These are phyloP conservation scores for Epichloe coenophiala DNA, from an alignment of 2,329 filamentous ascomycete species.

Conservation along the genomic window DNA sequence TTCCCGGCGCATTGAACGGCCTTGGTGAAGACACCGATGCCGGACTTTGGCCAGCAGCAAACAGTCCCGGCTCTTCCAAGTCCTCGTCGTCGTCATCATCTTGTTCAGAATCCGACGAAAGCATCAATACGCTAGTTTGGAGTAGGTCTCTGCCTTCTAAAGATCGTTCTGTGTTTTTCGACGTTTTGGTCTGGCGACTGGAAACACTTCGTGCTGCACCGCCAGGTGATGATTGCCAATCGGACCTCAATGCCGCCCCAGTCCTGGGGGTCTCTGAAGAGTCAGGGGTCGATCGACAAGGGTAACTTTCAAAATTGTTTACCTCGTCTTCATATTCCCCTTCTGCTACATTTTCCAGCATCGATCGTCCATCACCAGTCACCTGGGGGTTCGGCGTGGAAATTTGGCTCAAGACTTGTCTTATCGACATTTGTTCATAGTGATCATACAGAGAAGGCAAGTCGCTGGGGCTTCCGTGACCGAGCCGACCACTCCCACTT, in stretches of 20 bases:
- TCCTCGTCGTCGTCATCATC: slow-evolving; percentile 22
- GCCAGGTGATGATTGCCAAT: slow-evolving; percentile 18
- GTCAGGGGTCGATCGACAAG: background rate
- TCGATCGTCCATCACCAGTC: background rate
- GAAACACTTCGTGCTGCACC: slow-evolving; percentile 39
- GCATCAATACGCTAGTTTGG: slow-evolving; percentile 40
- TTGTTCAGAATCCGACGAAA: slow-evolving; percentile 42
- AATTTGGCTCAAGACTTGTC: slow-evolving; percentile 23
- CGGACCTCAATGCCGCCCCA: slow-evolving; percentile 5
- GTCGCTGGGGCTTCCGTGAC: slow-evolving; percentile 19
- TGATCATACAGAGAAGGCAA: slow-evolving; percentile 41
- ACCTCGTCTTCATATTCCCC: background rate
- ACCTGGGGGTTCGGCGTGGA: slow-evolving; percentile 5
- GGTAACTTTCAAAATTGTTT: background rate
- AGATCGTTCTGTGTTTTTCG: slow-evolving; percentile 32
- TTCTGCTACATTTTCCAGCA: background rate
- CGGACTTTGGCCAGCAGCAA: background rate
- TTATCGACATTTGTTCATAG: slow-evolving; percentile 43
- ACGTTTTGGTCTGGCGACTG: slow-evolving; percentile 40
- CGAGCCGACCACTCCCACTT: slow-evolving; percentile 13
- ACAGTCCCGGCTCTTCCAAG: background rate
- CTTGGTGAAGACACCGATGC: background rate
- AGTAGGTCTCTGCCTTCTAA: slow-evolving; percentile 37
- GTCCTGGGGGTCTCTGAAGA: slow-evolving; percentile 11
- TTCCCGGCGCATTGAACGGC: background rate